phyloP scores from a whole-genome alignment of 768 basidiomycete species.

The Chalciporus piperatus region DNA sequence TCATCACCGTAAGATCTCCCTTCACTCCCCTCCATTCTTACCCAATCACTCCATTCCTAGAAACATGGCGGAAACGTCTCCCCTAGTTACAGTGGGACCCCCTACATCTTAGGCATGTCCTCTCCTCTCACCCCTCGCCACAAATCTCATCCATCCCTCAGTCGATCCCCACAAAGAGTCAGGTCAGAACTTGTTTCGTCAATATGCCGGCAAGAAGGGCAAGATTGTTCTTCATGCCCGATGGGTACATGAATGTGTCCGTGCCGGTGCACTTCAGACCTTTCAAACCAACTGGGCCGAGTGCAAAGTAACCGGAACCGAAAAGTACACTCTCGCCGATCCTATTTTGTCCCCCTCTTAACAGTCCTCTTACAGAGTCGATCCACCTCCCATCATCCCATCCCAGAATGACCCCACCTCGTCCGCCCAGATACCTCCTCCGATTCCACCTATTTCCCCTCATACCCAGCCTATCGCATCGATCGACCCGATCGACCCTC shows the following conservation, averaged over 20 bases:
- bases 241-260: conserved; percentile 80
- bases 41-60: conserved; percentile 35
- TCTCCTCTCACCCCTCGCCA: conserved; percentile 1
- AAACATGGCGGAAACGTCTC: conserved; percentile 75
- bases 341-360: not conserved
- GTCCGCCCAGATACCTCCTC: conserved; percentile 25
- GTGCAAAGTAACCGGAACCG: conserved; percentile 75
- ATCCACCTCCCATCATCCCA: conserved; percentile 17
- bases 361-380: conserved; percentile 20
- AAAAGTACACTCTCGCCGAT: conserved; percentile 47
- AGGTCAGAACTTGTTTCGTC: conserved; percentile 77
- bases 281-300: conserved; percentile 77
- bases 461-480: conserved; percentile 29
- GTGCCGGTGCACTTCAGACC: conserved; percentile 64
- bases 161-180: conserved; percentile 78
- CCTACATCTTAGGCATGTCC: conserved; percentile 73
- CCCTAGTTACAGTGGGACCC: conserved; percentile 73
- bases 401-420: conserved; percentile 24
- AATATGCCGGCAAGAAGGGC: conserved; percentile 75
- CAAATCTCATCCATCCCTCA: conserved; percentile 27
- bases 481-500: conserved; percentile 25
- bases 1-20: conserved; percentile 57
- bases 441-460: conserved; percentile 25
- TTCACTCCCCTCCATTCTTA: not conserved
- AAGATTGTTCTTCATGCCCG: conserved; percentile 71